These are phyloP conservation scores for Anthostomella pinea DNA, from an alignment of 2,329 filamentous ascomycete species.

Conservation along the genomic window DNA sequence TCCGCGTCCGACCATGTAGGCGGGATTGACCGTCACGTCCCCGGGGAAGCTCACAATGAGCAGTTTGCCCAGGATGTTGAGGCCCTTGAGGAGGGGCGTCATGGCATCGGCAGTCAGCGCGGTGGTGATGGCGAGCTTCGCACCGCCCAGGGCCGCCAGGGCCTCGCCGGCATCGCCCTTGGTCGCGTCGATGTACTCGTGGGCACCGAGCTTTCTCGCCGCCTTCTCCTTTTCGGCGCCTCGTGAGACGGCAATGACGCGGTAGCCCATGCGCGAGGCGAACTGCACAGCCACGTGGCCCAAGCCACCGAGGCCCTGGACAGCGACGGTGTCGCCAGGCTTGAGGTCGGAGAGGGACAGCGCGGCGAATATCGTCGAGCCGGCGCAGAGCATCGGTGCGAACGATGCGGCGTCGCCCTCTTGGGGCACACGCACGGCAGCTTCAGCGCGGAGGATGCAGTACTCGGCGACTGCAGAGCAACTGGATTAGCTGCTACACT, in stretches of 20 bases:
- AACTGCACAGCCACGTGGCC: conserved; percentile 66
- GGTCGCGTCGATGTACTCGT: conserved; percentile 44
- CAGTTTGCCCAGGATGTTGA: conserved; percentile 14
- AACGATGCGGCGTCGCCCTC: conserved; percentile 41
- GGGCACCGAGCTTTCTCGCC: conserved; percentile 52
- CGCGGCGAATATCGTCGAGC: conserved; percentile 44
- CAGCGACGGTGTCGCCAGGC: conserved; percentile 35
- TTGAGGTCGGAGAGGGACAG: conserved; percentile 35
- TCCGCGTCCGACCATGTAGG: conserved; percentile 9
- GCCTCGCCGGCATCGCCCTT: conserved; percentile 9
- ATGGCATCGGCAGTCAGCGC: conserved; percentile 7
- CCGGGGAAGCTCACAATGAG: conserved; percentile 11
- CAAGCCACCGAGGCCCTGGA: conserved; percentile 61
- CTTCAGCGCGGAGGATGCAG: conserved; percentile 51
- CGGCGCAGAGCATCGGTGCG: conserved; percentile 49
- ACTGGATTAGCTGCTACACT: background rate
- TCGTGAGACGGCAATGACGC: conserved; percentile 53
- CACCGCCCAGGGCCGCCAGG: conserved; percentile 8
- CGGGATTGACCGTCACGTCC: conserved; percentile 6
- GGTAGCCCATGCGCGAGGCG: conserved; percentile 61
- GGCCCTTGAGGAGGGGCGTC: conserved; percentile 10
- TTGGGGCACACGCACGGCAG: conserved; percentile 43
- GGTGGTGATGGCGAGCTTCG: conserved; percentile 8
- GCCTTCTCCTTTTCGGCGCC: conserved; percentile 50
- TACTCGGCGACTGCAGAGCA: conserved; percentile 45